Percentiles rank a stretch among this genome's conserved stretches.
phyloP scores from a whole-genome alignment of 2,329 filamentous ascomycete species.

The Aspergillus felis region DNA sequence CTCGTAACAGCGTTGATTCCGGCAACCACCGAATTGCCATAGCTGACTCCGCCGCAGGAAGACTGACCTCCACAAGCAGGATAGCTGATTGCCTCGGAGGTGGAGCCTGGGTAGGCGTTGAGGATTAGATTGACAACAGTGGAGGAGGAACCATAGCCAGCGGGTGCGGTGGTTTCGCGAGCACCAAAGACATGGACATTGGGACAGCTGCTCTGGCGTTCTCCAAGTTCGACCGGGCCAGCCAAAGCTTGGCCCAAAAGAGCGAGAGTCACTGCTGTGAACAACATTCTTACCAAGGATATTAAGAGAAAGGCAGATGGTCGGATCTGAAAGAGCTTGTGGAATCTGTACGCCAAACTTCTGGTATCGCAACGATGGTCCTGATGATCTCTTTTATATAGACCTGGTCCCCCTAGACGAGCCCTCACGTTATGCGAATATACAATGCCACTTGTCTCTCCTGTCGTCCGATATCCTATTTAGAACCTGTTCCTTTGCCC shows the following conservation, averaged over 20 bases:
- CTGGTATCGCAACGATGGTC: background rate
- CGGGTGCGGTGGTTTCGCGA: conserved; percentile 46
- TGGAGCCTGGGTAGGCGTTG: conserved; percentile 48
- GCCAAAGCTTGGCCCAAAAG: conserved; percentile 4
- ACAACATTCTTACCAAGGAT: background rate
- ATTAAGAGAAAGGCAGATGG: background rate
- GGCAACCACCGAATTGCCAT: conserved; percentile 55
- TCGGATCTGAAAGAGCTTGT: background rate
- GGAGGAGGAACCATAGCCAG: conserved; percentile 50
- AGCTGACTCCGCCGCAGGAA: conserved; percentile 56
- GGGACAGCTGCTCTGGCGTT: conserved; percentile 36
- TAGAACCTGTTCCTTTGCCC: background rate
- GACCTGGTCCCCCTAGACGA: background rate
- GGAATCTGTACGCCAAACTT: background rate
- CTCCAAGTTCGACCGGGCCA: conserved; percentile 4
- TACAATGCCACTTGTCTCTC: background rate
- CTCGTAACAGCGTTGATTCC: conserved; percentile 57
- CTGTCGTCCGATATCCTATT: background rate
- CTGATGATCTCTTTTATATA: background rate
- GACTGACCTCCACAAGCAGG: conserved; percentile 61
- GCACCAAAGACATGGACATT: conserved; percentile 50
- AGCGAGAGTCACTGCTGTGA: background rate
- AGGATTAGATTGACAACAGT: conserved; percentile 51
- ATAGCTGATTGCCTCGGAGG: conserved; percentile 54
- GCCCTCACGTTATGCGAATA: background rate